Base-by-base conservation (phyloP, 176 grass and related monocot genomes). In the Cenchrus purpureus region DNA sequence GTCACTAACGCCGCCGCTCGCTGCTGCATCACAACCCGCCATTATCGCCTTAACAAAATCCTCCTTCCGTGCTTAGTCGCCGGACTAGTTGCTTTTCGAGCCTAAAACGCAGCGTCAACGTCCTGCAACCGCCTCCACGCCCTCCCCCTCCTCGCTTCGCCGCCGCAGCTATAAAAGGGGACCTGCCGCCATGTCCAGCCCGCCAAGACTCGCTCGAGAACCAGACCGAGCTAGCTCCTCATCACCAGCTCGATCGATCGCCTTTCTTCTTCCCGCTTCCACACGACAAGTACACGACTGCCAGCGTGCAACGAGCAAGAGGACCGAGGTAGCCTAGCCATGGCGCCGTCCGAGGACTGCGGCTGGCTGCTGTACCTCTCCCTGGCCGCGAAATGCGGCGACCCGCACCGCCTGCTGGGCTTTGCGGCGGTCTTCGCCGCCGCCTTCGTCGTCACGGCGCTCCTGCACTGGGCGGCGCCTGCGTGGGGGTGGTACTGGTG, bases 401-500 rank as follows among this genome's bases (percentile, higher is more conserved):
- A 89, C 63, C 71, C 85, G 0, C 68, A 82, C 88, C 78, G 79
- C 50, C 46, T 94, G 4, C 29, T 80, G 5, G 68, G 76, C 20
- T 60, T 92, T 16, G 65, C 52, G 0, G 34, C 65, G 0, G 68
- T 89, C 4, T 10, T 92, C 1, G 12, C 75, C 19, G 65, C 42
- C 3, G 61, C 71, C 9, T 87, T 44, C 72, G 43, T 87, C 10
- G 68, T 80, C 45, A 94, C 82, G 20, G 44, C 86, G 55, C 79
- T 97, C 34, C 68, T 90, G 51, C 85, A 94, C 85, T 97, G 94
- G 94, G 61, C 79, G 10, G 68, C 53, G 2, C 94, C 94, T 0
- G 91, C 94, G 22, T 97, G 94, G 94, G 94, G 94, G 1, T 59
- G 75, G 83, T 97, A 97, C 63, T 32, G 92, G 80, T 89, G 90